These are phyloP conservation scores for Pythium pectinolyticum DNA, from an alignment of 352 stramenopile genomes.

Conservation along the genomic window DNA sequence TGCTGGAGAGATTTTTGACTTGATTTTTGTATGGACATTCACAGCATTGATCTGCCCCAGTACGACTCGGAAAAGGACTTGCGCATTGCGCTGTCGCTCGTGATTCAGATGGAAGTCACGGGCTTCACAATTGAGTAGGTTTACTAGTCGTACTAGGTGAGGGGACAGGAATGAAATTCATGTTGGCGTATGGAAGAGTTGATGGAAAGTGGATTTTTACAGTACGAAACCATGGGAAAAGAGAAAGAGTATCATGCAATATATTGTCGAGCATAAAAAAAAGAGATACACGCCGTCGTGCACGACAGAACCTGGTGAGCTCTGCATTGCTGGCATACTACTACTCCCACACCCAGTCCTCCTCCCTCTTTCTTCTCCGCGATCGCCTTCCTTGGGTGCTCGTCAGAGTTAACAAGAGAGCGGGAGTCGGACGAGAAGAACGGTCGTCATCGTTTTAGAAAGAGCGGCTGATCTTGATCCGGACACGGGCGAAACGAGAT, in stretches of 20 bases:
- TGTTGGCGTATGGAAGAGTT: not conserved
- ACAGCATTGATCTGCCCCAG: slow-evolving; percentile 73
- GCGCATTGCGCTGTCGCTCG: slow-evolving; percentile 73
- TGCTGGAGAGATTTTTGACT: not conserved
- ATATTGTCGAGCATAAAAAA: slow-evolving; percentile 26
- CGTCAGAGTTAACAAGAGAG: slow-evolving; percentile 18
- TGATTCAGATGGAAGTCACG: slow-evolving; percentile 88
- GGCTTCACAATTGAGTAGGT: slow-evolving; percentile 83
- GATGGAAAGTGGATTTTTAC: not conserved
- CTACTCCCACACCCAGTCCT: slow-evolving; percentile 16
- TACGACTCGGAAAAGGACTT: slow-evolving; percentile 79
- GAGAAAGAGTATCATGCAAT: slow-evolving; percentile 20
- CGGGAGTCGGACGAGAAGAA: too few species aligned
- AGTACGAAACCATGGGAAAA: too few species aligned
- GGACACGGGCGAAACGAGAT: too few species aligned
- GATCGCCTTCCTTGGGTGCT: slow-evolving; percentile 29
- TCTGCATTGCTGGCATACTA: slow-evolving; percentile 11
- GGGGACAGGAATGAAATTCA: not conserved
- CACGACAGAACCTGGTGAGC: not conserved
- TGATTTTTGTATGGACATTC: slow-evolving; percentile 11
- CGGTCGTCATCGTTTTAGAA: slow-evolving; percentile 8
- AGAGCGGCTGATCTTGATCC: not conserved
- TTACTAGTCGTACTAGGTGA: not conserved
- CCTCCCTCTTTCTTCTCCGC: slow-evolving; percentile 23
- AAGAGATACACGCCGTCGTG: slow-evolving; percentile 22